Evolutionary conservation across 768 basidiomycete species (phyloP).

Genomic region (Arthromyces matolae): DNA sequence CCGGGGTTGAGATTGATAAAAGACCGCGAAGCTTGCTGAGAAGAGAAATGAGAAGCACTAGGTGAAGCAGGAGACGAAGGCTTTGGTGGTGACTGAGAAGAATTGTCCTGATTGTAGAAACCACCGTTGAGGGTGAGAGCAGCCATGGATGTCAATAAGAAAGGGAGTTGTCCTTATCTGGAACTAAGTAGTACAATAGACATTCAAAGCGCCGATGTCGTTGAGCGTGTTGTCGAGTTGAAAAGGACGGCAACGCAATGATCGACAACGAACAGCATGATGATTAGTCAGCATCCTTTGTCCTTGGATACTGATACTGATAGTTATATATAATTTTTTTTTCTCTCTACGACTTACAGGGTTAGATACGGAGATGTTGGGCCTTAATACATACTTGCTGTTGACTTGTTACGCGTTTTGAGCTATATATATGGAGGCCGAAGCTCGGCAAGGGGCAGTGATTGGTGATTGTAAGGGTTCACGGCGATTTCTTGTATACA

Average conservation of each 20-base stretch:
- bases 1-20: slow-evolving; percentile 35
- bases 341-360: no score
- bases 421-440: no score
- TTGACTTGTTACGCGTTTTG: no score
- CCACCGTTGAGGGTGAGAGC: slow-evolving; percentile 12
- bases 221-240: neutral
- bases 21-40: slow-evolving; percentile 36
- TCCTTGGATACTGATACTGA: neutral
- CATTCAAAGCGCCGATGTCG: neutral
- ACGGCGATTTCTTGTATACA: no score
- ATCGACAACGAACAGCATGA: neutral
- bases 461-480: no score
- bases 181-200: neutral
- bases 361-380: no score
- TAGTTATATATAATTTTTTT: neutral
- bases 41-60: slow-evolving; percentile 30
- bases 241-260: neutral
- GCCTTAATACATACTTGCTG: no score
- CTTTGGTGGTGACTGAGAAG: slow-evolving; percentile 27
- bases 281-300: slow-evolving; percentile 6
- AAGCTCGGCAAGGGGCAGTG: no score
- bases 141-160: slow-evolving; percentile 13
- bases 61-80: slow-evolving; percentile 44
- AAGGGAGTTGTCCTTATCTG: neutral
- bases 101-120: slow-evolving; percentile 15